Evolutionary conservation across 2,329 filamentous ascomycete genomes (phyloP), one percentile per base, ranked within the genome.

Genomic region (Pseudocercospora ulei): DNA sequence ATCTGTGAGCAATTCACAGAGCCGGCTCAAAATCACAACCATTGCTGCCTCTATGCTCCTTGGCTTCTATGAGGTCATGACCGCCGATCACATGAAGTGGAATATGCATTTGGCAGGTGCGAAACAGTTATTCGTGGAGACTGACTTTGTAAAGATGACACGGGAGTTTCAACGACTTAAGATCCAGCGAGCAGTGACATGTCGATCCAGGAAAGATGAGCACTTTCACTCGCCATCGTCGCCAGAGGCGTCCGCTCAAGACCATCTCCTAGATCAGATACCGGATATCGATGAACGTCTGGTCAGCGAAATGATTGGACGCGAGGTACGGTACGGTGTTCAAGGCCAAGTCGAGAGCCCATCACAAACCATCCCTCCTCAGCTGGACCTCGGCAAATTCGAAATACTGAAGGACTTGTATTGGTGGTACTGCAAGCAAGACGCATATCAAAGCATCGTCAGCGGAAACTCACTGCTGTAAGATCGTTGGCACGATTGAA

Each of bases 351-450:
- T 76, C 7, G 56, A 71, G 57, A 62, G 38, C 52, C 63, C 37
- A 46, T 16, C 39, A 42, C 35, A 22, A 47, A 46, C 20, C 26
- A 55, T 61, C 37, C 64, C 49, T 43, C 54, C 33, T 44, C 46
- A 20, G 47, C 52, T 48, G 9, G 87, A 96, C 44, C 71, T 93
- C 31, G 78, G 84, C 46, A 78, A 74, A 25, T 93, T 82, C 54
- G 82, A 90, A 54, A 79, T 82, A 9, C 69, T 90, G 24, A 76
- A 82, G 48, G 90, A 96, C 62, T 64, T 96, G 3, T 92, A 82
- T 57, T 98, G 88, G 87, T 95, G 86, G 82, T 95, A 87, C 58
- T 80, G 75, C 53, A 93, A 94, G 61, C 90, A 95, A 68, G 90
- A 96, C 59, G 76, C 82, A 5, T 92, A 88, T 52, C 88, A 95